A percentile compares a stretch with the other conserved stretches of the same genome.
phyloP scores from a whole-genome alignment of 2,329 filamentous ascomycete genomes.

The Myriosclerotinia curreyana region DNA sequence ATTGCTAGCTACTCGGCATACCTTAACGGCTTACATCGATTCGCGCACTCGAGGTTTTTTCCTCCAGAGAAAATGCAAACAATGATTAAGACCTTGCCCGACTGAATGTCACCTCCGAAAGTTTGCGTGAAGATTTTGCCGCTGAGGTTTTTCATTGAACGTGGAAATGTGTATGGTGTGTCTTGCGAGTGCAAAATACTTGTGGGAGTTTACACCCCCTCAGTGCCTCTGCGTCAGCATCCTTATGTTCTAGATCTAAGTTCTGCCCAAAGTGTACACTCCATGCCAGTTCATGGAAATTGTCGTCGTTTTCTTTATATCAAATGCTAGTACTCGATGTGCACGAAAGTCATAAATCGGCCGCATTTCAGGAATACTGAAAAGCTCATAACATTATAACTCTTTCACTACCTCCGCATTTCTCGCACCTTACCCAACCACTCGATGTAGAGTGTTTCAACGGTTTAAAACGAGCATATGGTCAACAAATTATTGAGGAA shows the following conservation, averaged over 20 bases:
- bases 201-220: background rate
- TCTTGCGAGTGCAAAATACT: conserved; percentile 3
- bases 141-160: background rate
- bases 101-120: background rate
- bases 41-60: background rate
- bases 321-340: no score
- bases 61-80: background rate
- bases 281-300: no score
- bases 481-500: no score
- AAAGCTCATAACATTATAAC: no score
- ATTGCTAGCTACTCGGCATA: background rate
- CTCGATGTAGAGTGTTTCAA: no score
- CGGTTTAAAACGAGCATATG: no score
- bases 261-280: background rate
- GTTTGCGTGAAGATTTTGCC: background rate
- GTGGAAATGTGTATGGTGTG: background rate
- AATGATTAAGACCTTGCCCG: background rate
- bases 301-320: no score
- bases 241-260: background rate
- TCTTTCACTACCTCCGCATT: no score
- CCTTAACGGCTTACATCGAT: background rate
- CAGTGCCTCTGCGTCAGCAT: background rate
- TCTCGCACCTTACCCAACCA: no score
- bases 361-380: no score
- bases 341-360: no score